These are phyloP conservation scores for Entomophthora muscae DNA, from an alignment of 371 early-diverging fungal species.

Conservation along the genomic window DNA sequence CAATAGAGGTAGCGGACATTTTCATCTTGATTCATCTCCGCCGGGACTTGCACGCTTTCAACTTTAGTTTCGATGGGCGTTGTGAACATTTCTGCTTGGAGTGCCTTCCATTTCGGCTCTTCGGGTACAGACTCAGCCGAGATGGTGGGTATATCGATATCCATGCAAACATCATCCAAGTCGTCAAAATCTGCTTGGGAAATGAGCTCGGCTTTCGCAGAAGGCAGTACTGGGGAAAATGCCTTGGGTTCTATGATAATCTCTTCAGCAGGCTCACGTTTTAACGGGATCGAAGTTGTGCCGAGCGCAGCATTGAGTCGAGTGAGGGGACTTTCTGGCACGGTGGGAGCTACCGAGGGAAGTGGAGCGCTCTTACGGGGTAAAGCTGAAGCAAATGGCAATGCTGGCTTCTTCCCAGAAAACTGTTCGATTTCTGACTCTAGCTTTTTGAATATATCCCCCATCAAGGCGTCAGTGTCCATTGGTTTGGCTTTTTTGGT, in stretches of 20 bases:
- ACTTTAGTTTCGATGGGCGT: background rate
- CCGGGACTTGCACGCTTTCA: slow-evolving; percentile 11
- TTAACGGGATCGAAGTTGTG: background rate
- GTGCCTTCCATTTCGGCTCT: slow-evolving; percentile 3
- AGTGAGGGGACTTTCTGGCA: background rate
- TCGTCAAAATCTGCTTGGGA: background rate
- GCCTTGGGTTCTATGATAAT: background rate
- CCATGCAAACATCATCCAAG: background rate
- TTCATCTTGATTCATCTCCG: slow-evolving; percentile 19
- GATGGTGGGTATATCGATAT: background rate
- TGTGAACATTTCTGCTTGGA: background rate
- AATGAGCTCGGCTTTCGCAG: background rate
- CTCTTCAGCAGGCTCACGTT: background rate
- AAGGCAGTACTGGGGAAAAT: background rate
- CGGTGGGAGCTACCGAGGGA: background rate
- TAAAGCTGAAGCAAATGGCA: background rate
- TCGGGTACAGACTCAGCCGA: background rate
- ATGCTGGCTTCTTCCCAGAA: background rate
- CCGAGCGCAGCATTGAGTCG: background rate
- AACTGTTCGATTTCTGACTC: background rate
- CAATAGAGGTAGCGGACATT: slow-evolving; percentile 70
- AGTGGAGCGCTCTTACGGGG: background rate
- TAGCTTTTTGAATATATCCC: background rate
- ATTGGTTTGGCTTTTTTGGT: slow-evolving; percentile 11
- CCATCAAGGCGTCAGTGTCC: background rate